Base-by-base conservation (phyloP, 805 yeast genomes). In the Dipodascopsis uninucleata region DNA sequence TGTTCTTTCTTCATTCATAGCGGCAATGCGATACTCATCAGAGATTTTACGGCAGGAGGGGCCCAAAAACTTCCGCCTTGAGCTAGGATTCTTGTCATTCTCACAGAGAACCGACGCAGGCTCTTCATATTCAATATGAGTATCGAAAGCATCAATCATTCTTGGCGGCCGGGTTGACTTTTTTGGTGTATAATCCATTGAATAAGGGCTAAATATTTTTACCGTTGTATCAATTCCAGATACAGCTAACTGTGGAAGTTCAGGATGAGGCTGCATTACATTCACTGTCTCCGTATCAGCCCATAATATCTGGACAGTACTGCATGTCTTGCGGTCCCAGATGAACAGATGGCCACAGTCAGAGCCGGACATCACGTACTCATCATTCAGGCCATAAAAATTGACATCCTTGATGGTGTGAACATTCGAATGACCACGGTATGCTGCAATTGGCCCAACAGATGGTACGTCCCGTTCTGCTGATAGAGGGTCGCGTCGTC, bases 311-410 rank as follows among this genome's bases (percentile, higher is more conserved):
- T 47, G 49, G 25, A 52, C 47, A 14, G 51, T 38, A 10, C 34
- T 35, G 9, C 46, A 28, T 2, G 50, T 43, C 2, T 23, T 8
- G 28, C 39, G 45, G 12, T 50, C 47, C 57, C 57, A 53, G 18
- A 53, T 38, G 28, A 53, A 52, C 23, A 53, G 24, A 24, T 52
- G 48, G 7, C 55, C 55, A 29, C 43, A 43, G 29, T 52, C 57
- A 5, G 57, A 53, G n/a, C 56, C 57, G 10, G 56, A 46, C 43
- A 53, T 35, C 17, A 53, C 44, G 28, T 52, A 53, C 31, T 53
- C 57, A 33, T 53, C 57, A 20, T 43, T 22, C 17, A 39, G 35
- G 9, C 57, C 57, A 31, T 25, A 53, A 23, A 52, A 53, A 25
- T 47, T 47, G 12, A 52, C 57, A 24, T 52, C 53, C 28, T 46